Conservation (phyloP, 139 green algal species). For the Cymbomonas tetramitiformis region DNA sequence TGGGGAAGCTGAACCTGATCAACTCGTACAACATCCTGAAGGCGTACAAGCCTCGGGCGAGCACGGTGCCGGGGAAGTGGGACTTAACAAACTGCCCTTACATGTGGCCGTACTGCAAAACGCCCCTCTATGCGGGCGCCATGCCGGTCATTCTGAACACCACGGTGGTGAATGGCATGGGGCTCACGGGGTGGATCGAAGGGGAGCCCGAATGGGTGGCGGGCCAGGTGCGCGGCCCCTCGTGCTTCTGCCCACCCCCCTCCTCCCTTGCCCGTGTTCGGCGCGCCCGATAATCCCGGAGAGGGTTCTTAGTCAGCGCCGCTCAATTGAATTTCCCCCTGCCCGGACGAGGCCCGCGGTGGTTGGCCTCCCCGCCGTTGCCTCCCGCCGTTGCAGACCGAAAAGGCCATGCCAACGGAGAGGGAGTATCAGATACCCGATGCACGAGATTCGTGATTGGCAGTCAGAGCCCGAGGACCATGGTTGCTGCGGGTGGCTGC, state of each 20-base stretch:
- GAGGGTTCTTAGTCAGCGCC: no score
- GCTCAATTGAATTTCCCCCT: no score
- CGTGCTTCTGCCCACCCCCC: not conserved
- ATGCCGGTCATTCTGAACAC: conserved; percentile 88
- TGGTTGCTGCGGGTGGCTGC: no score
- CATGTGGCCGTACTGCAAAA: conserved; percentile 84
- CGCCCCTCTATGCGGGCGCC: conserved; percentile 31
- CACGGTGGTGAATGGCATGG: conserved; percentile 91
- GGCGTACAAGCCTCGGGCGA: conserved; percentile 69
- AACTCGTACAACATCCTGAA: conserved; percentile 41
- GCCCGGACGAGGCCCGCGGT: no score
- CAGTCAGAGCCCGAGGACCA: no score
- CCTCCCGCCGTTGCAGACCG: no score
- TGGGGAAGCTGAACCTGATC: conserved; percentile 51
- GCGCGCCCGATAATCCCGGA: no score
- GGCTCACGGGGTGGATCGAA: conserved; percentile 51
- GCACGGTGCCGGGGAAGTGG: conserved; percentile 54
- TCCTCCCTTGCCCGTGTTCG: not conserved
- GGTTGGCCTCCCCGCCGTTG: no score
- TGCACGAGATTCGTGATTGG: no score
- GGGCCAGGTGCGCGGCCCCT: not conserved
- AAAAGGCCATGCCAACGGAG: no score
- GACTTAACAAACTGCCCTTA: conserved; percentile 85
- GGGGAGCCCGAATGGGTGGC: conserved; percentile 23
- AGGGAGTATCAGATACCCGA: no score